Conservation (phyloP, 805 yeast species). For the Myxozyma lipomycoides region DNA sequence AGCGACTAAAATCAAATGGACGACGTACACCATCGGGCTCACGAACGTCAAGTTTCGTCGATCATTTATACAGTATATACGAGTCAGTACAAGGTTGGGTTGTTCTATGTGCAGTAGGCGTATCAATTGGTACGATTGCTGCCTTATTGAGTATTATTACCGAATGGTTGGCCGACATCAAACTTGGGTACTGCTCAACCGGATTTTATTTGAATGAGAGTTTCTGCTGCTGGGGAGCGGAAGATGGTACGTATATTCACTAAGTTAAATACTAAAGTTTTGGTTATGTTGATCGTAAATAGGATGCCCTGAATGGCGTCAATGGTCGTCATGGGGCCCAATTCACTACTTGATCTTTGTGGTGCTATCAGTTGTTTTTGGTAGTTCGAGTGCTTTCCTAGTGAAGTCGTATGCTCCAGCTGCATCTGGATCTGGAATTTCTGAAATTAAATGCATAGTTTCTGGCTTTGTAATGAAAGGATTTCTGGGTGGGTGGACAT, state of each 20-base stretch:
- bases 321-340: constrained; percentile 51
- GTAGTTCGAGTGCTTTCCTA: constrained; percentile 59
- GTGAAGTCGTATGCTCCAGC: constrained; percentile 71
- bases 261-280: background rate
- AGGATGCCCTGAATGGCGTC: constrained; percentile 63
- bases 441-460: constrained; percentile 92
- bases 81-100: constrained; percentile 58
- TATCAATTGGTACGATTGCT: constrained; percentile 76
- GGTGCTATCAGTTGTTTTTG: constrained; percentile 55
- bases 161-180: constrained; percentile 75
- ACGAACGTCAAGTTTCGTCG: background rate
- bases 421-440: constrained; percentile 97
- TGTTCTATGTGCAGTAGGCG: constrained; percentile 70
- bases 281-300: background rate
- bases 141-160: constrained; percentile 77
- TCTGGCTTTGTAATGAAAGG: constrained; percentile 81
- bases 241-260: constrained; percentile 25
- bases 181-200: constrained; percentile 70
- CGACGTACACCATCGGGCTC: constrained; percentile 8
- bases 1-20: constrained; percentile 12
- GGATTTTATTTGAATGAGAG: constrained; percentile 66
- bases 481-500: constrained; percentile 69
- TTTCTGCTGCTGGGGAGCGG: constrained; percentile 78
- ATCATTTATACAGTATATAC: constrained; percentile 6
- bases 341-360: constrained; percentile 56